A percentile compares a stretch with the other conserved stretches of the same genome.
Evolutionary conservation across 768 basidiomycete genomes (phyloP).

Genomic region (Rhodotorula babjevae): DNA sequence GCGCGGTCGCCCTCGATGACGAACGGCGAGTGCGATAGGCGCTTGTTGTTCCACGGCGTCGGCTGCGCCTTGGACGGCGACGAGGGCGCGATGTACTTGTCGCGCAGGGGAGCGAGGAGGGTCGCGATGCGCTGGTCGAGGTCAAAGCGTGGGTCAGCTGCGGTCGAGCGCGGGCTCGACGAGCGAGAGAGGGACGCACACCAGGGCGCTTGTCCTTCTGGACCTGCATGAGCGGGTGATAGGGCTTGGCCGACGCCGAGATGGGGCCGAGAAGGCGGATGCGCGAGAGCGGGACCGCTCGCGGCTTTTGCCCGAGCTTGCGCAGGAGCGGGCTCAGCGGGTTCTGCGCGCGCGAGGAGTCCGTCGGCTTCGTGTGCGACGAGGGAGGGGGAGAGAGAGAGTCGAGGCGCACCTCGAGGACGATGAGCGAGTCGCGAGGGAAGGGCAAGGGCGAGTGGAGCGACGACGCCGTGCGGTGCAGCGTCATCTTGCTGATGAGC

Average conservation of each 20-base stretch:
- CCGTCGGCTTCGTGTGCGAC: neutral
- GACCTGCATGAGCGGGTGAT: slow-evolving; percentile 16
- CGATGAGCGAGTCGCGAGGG: slow-evolving; percentile 26
- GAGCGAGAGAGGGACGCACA: neutral
- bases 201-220: neutral
- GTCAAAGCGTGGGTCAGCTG: neutral
- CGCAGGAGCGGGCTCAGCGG: slow-evolving; percentile 10
- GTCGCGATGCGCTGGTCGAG: neutral
- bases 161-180: too few species aligned
- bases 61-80: neutral
- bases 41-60: neutral
- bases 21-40: slow-evolving; percentile 26
- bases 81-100: neutral
- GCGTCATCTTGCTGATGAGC: slow-evolving; percentile 24
- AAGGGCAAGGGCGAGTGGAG: slow-evolving; percentile 1
- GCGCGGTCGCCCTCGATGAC: slow-evolving; percentile 25
- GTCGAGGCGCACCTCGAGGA: neutral
- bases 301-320: neutral
- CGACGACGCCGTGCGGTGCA: slow-evolving; percentile 13
- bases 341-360: neutral
- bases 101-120: neutral
- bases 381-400: neutral
- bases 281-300: slow-evolving; percentile 1
- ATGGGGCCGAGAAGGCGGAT: slow-evolving; percentile 27
- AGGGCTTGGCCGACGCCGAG: slow-evolving; percentile 3